Evolutionary conservation across 495 filamentous ascomycete genomes (phyloP).

Genomic region (Aspergillus coremiiformis): DNA sequence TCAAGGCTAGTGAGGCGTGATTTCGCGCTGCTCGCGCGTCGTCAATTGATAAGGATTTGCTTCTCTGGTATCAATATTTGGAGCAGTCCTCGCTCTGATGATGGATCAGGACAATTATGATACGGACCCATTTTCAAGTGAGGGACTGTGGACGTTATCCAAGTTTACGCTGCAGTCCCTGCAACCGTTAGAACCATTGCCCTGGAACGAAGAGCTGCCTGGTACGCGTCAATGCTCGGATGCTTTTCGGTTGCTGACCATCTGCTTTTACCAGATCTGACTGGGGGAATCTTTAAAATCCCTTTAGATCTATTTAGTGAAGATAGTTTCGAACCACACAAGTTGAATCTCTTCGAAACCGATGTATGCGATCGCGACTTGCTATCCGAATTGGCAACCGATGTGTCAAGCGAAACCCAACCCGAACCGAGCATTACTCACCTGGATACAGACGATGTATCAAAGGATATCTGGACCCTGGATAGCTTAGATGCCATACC

Average conservation of each 20-base stretch:
- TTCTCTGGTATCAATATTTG: neutral
- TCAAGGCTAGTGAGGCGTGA: conserved; percentile 15
- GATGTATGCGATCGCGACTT: conserved; percentile 14
- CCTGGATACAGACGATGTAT: conserved; percentile 15
- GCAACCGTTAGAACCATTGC: conserved; percentile 32
- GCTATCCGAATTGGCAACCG: conserved; percentile 18
- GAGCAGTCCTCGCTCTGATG: conserved; percentile 7
- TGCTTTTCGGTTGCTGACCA: neutral
- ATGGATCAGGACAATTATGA: conserved; percentile 43
- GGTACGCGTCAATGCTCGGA: conserved; percentile 20
- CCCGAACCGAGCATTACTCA: conserved; percentile 7
- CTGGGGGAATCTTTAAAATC: conserved; percentile 20
- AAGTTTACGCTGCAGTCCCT: conserved; percentile 36
- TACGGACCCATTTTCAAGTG: conserved; percentile 63
- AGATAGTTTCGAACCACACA: conserved; percentile 22
- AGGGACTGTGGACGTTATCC: conserved; percentile 55
- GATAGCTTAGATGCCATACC: conserved; percentile 13
- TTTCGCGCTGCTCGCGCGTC: conserved; percentile 21
- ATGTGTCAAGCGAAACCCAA: conserved; percentile 26
- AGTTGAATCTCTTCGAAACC: conserved; percentile 27
- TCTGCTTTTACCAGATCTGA: conserved; percentile 19
- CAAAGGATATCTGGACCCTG: conserved; percentile 51
- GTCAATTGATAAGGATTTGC: conserved; percentile 11
- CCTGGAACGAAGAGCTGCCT: conserved; percentile 29
- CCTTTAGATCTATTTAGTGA: conserved; percentile 17